Conservation (phyloP, 2,329 filamentous ascomycete genomes). For the Hortaea werneckii region DNA sequence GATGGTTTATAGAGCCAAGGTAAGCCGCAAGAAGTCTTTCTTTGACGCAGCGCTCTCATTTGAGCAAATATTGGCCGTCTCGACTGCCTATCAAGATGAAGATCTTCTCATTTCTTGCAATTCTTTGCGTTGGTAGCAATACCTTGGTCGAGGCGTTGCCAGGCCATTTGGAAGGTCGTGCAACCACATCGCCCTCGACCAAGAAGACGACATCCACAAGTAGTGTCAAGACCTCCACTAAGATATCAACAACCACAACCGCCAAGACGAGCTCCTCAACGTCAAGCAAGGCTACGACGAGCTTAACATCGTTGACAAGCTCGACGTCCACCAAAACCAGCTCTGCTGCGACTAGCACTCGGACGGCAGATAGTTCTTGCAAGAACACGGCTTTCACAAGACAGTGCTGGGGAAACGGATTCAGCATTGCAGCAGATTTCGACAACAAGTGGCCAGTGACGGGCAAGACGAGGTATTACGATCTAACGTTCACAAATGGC, state of each 20-base stretch:
- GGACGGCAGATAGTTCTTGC: not conserved
- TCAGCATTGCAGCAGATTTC: constrained; percentile 24
- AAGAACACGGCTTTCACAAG: not conserved
- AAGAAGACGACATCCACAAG: not conserved
- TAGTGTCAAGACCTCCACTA: not conserved
- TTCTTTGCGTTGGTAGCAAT: not conserved
- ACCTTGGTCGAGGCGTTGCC: not conserved
- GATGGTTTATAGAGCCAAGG: too few species aligned
- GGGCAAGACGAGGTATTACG: constrained; percentile 26
- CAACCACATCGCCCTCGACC: not conserved
- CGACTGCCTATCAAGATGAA: not conserved
- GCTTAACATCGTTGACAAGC: not conserved
- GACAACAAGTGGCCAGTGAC: constrained; percentile 24
- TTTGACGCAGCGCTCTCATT: not conserved
- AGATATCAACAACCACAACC: not conserved
- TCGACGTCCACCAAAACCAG: not conserved
- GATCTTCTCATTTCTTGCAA: not conserved
- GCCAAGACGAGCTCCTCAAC: not conserved
- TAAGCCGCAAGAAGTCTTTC: too few species aligned
- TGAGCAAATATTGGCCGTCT: not conserved
- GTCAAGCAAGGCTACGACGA: not conserved
- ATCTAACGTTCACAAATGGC: constrained; percentile 29
- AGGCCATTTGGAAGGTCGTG: not conserved
- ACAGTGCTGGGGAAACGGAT: not conserved
- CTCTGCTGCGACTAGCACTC: not conserved